Evolutionary conservation across 306 rosid species (phyloP).

Genomic region (Senna siamea): DNA sequence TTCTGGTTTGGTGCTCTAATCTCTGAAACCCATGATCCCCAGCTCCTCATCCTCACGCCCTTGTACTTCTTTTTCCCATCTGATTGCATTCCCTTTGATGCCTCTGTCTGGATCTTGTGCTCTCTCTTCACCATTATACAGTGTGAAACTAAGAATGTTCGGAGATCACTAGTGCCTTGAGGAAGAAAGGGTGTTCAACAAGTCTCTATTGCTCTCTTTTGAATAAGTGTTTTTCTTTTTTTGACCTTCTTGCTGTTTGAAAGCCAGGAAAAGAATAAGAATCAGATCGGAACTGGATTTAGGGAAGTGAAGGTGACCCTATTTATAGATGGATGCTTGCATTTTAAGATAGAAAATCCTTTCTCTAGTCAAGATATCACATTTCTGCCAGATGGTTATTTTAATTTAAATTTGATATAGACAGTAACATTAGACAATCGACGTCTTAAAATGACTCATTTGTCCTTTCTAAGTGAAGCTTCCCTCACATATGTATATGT

Average conservation of each 20-base stretch:
- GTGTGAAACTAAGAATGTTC: constrained; percentile 3
- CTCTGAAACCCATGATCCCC: constrained; percentile 99
- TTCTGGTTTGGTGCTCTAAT: constrained; percentile 97
- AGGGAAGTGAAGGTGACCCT: constrained; percentile 30
- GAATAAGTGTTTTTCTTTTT: constrained; percentile 8
- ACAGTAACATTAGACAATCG: background rate
- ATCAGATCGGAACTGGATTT: constrained; percentile 41
- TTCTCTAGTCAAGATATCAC: constrained; percentile 43
- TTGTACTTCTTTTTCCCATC: constrained; percentile 64
- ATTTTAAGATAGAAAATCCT: constrained; percentile 31
- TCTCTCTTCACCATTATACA: constrained; percentile 75
- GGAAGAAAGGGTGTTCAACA: constrained; percentile 32
- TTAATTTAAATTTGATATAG: constrained; percentile 29
- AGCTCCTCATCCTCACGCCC: constrained; percentile 99
- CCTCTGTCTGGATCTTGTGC: constrained; percentile 53
- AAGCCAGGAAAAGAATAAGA: constrained; percentile 42
- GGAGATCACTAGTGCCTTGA: constrained; percentile 6
- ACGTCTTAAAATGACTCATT: constrained; percentile 31
- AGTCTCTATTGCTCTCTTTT: constrained; percentile 32
- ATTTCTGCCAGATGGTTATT: constrained; percentile 64
- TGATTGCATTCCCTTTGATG: constrained; percentile 39
- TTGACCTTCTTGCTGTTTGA: constrained; percentile 31
- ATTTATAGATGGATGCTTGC: constrained; percentile 65
- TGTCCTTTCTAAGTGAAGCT: constrained; percentile 39
- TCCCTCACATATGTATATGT: constrained; percentile 19